Evolutionary conservation across 768 basidiomycete species (phyloP), one percentile per base, ranked within the genome.

Genomic region (Suillus occidentalis): DNA sequence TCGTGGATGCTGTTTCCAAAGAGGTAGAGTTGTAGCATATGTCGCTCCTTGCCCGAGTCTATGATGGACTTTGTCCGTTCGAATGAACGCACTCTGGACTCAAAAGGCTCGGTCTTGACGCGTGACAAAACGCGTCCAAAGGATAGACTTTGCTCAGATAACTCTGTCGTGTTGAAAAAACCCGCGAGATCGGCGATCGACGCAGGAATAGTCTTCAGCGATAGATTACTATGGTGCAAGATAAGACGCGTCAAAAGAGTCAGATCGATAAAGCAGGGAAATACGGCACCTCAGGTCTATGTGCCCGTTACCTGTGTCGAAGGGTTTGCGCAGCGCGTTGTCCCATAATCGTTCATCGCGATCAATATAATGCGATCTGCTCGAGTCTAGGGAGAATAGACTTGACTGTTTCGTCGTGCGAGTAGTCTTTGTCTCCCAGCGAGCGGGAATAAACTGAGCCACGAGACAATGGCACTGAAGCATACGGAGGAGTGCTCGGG

Each of bases 11-110:
- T 66, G 69, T 92, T 91, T 6, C 76, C 70, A 20, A 80, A 82
- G 0, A 92, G 82, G 65, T 81, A 88, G 6, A 93, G 75, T 36
- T 85, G 81, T 5, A 91, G 77, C 42, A 85, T 78, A 58, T 85
- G 79, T 69, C 80, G 79, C 10, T 83, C 79, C 45, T 81, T 74
- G 1, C 82, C 80, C 42, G 67, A 65, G 60, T 75, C 73, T 49
- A 69, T 67, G 47, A 77, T 68, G 14, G 73, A 72, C 69, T 73
- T 66, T 3, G 73, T 70, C 43, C 75, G 66, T 8, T 69, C 72
- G 10, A 76, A 71, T 6, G 71, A 74, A 57, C 70, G 70, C 50
- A 64, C 63, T 20, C 66, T 67, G 13, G 59, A 14, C 40, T 70
- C 72, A 64, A 66, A 68, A 53, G 81, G 79, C 28, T 79, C 75